phyloP scores from a whole-genome alignment of 2,329 filamentous ascomycete species.

The Eurotiales sp. region DNA sequence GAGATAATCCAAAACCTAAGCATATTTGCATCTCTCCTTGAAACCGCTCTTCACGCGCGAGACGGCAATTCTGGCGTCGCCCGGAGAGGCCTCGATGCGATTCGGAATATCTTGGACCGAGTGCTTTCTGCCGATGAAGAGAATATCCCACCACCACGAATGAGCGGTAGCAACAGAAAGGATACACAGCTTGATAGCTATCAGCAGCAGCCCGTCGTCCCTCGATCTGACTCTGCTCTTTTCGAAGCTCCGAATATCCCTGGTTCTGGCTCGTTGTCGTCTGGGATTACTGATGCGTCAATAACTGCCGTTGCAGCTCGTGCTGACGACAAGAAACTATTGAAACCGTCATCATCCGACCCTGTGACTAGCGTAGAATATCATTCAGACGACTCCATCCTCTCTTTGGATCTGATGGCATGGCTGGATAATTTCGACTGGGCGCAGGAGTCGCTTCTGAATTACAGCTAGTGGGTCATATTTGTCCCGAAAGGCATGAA shows the following conservation, averaged over 20 bases:
- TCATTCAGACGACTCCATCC: neutral
- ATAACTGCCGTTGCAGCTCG: no score
- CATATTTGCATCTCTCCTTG: slow-evolving; percentile 19
- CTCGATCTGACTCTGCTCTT: neutral
- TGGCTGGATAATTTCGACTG: slow-evolving; percentile 19
- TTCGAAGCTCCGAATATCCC: neutral
- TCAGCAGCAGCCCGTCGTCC: neutral
- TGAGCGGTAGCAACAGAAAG: no score
- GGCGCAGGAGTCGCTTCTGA: slow-evolving; percentile 17
- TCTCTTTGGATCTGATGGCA: slow-evolving; percentile 16
- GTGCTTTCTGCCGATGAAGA: slow-evolving; percentile 14
- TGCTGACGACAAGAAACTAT: no score
- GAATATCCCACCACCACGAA: no score
- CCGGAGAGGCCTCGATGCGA: slow-evolving; percentile 13
- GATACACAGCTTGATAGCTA: no score
- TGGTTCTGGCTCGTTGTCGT: neutral
- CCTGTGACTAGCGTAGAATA: no score
- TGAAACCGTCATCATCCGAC: no score
- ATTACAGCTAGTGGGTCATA: slow-evolving; percentile 6
- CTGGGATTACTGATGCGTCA: no score
- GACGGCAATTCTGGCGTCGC: slow-evolving; percentile 17
- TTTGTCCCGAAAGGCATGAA: no score
- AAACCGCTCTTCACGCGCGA: slow-evolving; percentile 12
- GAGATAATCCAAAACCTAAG: slow-evolving; percentile 22
- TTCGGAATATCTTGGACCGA: slow-evolving; percentile 18